A percentile compares a stretch with the other conserved stretches of the same genome.
Evolutionary conservation across 2,329 filamentous ascomycete genomes (phyloP).

Genomic region (Aspergillus fischeri): DNA sequence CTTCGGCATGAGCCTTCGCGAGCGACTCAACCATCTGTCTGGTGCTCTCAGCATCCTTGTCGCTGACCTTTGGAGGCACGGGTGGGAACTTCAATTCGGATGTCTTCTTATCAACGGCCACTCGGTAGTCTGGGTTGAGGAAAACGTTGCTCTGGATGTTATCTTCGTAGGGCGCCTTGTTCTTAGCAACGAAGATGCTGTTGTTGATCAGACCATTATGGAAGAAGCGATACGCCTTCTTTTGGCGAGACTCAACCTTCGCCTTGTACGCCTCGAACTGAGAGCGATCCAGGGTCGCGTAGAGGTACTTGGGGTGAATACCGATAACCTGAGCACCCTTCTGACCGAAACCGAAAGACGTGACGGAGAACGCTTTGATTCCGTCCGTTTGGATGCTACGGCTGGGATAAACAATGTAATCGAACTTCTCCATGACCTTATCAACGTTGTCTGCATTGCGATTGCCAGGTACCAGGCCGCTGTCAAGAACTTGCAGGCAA

Average conservation of each 20-base stretch:
- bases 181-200: constrained; percentile 93
- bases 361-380: constrained; percentile 97
- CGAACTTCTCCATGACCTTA: constrained; percentile 92
- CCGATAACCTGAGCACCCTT: constrained; percentile 97
- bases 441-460: constrained; percentile 98
- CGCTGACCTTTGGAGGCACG: constrained; percentile 61
- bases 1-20: constrained; percentile 58
- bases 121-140: constrained; percentile 88
- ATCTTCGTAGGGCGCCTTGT: constrained; percentile 82
- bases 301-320: constrained; percentile 94
- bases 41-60: constrained; percentile 60
- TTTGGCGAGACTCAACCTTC: constrained; percentile 90
- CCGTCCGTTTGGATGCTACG: constrained; percentile 95
- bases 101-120: constrained; percentile 80
- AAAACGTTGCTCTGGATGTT: constrained; percentile 82
- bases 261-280: constrained; percentile 76
- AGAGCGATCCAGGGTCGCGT: constrained; percentile 82
- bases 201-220: constrained; percentile 99
- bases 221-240: constrained; percentile 98
- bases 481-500: constrained; percentile 90
- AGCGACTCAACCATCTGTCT: constrained; percentile 73
- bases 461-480: constrained; percentile 90
- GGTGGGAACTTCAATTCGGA: constrained; percentile 69
- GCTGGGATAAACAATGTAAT: constrained; percentile 96
- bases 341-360: constrained; percentile 98